phyloP scores from a whole-genome alignment of 768 basidiomycete species.

The Favolaschia claudopus region DNA sequence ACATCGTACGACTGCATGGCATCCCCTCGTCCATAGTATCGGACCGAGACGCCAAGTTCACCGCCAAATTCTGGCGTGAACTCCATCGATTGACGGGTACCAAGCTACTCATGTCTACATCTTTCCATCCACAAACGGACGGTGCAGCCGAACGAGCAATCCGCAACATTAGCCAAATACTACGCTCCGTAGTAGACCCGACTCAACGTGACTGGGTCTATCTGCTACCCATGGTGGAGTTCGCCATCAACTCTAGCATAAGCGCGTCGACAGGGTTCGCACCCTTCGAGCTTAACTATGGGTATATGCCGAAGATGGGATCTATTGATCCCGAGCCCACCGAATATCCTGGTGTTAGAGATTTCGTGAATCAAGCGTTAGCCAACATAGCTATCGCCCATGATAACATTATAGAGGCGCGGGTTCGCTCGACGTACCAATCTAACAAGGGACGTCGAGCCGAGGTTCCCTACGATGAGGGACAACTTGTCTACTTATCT shows the following conservation, averaged over 20 bases:
- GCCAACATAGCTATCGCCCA: constrained; percentile 38
- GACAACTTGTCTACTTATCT: no score
- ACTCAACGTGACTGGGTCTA: constrained; percentile 43
- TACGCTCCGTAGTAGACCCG: constrained; percentile 28
- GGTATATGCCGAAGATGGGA: constrained; percentile 12
- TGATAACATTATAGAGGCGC: no score
- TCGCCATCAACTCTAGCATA: constrained; percentile 44
- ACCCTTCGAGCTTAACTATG: constrained; percentile 39
- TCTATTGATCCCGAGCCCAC: not conserved
- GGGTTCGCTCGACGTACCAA: no score
- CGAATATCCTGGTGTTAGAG: constrained; percentile 28
- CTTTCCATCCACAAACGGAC: constrained; percentile 52
- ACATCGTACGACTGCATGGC: constrained; percentile 22
- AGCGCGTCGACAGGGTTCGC: constrained; percentile 39
- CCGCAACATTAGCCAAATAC: constrained; percentile 38
- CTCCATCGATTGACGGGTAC: constrained; percentile 34
- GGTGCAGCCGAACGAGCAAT: constrained; percentile 40
- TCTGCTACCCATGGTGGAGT: constrained; percentile 41
- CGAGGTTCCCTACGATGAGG: no score
- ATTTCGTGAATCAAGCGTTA: constrained; percentile 34
- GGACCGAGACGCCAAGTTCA: constrained; percentile 37
- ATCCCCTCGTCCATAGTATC: constrained; percentile 29
- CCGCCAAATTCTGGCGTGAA: constrained; percentile 9
- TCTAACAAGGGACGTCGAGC: no score
- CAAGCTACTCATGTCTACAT: constrained; percentile 42